phyloP scores from a whole-genome alignment of 176 grass and related monocot genomes.

The Hyparrhenia diplandra region DNA sequence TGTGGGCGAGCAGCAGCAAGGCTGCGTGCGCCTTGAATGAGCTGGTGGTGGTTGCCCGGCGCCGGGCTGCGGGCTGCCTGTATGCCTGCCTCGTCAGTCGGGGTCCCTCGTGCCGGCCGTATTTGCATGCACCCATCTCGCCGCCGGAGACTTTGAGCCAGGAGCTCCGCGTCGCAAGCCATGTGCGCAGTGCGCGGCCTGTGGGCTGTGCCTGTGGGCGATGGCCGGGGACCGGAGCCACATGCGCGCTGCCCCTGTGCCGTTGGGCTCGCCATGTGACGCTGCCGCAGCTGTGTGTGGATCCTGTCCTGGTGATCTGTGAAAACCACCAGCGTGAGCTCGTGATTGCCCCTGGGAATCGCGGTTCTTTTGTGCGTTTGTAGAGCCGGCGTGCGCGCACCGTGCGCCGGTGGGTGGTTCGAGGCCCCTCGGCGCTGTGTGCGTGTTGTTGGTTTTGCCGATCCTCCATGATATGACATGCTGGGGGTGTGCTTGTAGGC shows the following conservation, averaged over 20 bases:
- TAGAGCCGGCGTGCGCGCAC: no score
- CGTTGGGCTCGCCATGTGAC: constrained; percentile 22
- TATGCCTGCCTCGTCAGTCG: background rate
- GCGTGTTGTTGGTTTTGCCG: no score
- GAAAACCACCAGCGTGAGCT: background rate
- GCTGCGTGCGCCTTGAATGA: constrained; percentile 13
- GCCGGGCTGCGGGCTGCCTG: background rate
- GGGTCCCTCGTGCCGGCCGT: background rate
- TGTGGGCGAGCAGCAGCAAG: background rate
- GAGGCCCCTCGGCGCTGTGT: background rate
- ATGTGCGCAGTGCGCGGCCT: background rate
- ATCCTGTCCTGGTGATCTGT: background rate
- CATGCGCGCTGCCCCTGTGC: constrained; percentile 6
- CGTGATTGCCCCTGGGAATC: constrained; percentile 7
- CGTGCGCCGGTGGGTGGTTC: background rate
- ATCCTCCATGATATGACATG: no score
- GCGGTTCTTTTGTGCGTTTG: constrained; percentile 26
- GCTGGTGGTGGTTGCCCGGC: background rate
- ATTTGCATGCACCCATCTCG: background rate
- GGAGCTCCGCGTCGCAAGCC: background rate
- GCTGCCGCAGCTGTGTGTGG: background rate
- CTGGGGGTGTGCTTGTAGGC: no score
- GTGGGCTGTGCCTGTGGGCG: background rate
- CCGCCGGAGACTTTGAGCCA: background rate
- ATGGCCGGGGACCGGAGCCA: constrained; percentile 4